Base-by-base conservation (phyloP, 2,329 filamentous ascomycete species). In the Fusarium sp. region DNA sequence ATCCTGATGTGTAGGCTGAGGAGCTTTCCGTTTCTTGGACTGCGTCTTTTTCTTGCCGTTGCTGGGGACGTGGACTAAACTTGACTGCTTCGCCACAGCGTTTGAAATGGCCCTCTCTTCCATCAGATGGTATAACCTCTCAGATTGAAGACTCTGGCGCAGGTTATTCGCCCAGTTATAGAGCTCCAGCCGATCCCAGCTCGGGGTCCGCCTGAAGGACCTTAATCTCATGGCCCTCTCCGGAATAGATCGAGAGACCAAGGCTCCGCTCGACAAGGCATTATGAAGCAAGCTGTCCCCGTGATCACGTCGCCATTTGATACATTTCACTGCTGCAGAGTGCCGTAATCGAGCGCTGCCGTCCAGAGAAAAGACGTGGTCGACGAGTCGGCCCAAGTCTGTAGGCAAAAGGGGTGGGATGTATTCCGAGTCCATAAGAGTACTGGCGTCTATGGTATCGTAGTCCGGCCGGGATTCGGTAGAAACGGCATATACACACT, bases 341-440 rank as follows among this genome's bases (percentile, higher is more conserved):
- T 98, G 92, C 35, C 96, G 91, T 58, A 98, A 87, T 87, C 94
- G 95, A 8, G 93, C 88, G 42, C 95, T 89, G 41, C 93, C 95
- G 51, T 96, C 91, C 8, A 89, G 87, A 51, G 94, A 92, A 76
- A 98, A 95, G 1, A 98, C 84, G 24, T 90, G 89, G 14, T 90
- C 85, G n/a, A 97, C 89, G 3, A 98, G 85, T 14, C 84, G 82
- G 10, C 82, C 78, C 5, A 98, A 88, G 47, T 98, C 95, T 14
- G 94, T 96, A 1, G 89, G 83, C 7, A 93, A 83, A 9, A 98
- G 86, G 2, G 96, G 96, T 70, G 94, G 92, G 20, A 96, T 86
- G 79, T 98, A 98, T 77, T 96, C 93, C 2, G 95, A 92, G 63
- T 92, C 95, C 96, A 98, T 98, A 24, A 98, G 87, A 1, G 97